These are phyloP conservation scores for Aspergillus oerlinghausenensis DNA, from an alignment of 2,329 filamentous ascomycete genomes.

Conservation along the genomic window DNA sequence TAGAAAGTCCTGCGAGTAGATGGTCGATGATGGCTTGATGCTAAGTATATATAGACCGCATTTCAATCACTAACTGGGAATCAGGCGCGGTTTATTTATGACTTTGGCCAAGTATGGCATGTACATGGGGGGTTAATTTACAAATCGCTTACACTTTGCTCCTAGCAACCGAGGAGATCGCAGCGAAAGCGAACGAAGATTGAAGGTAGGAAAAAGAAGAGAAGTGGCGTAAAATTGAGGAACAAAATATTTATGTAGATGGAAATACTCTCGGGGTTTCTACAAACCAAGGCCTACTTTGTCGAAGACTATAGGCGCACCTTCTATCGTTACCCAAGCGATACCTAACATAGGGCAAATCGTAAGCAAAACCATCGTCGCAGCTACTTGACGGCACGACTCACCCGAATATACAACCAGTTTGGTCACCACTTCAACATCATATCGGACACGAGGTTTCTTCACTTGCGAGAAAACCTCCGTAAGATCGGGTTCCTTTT, in stretches of 20 bases:
- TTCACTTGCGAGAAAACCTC: slow-evolving; percentile 82
- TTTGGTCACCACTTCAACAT: slow-evolving; percentile 98
- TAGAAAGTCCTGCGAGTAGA: neutral
- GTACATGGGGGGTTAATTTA: neutral
- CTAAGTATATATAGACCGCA: neutral
- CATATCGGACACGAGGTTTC: slow-evolving; percentile 85
- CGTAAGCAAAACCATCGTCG: neutral
- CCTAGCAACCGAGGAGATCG: neutral
- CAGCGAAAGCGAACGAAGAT: neutral
- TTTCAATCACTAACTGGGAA: neutral
- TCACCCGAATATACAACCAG: slow-evolving; percentile 87
- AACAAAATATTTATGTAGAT: slow-evolving; percentile 1
- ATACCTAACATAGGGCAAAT: slow-evolving; percentile 55
- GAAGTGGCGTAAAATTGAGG: neutral
- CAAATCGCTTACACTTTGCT: neutral
- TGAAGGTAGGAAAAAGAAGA: neutral
- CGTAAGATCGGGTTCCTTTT: slow-evolving; percentile 53
- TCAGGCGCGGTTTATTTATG: neutral
- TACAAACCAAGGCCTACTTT: slow-evolving; percentile 4
- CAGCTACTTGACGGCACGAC: slow-evolving; percentile 24
- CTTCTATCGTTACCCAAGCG: slow-evolving; percentile 72
- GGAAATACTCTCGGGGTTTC: neutral
- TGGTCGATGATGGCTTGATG: neutral
- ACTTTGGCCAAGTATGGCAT: neutral
- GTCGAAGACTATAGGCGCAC: slow-evolving; percentile 54